phyloP scores from a whole-genome alignment of 2,329 filamentous ascomycete genomes.

The Chaetomium globosum region DNA sequence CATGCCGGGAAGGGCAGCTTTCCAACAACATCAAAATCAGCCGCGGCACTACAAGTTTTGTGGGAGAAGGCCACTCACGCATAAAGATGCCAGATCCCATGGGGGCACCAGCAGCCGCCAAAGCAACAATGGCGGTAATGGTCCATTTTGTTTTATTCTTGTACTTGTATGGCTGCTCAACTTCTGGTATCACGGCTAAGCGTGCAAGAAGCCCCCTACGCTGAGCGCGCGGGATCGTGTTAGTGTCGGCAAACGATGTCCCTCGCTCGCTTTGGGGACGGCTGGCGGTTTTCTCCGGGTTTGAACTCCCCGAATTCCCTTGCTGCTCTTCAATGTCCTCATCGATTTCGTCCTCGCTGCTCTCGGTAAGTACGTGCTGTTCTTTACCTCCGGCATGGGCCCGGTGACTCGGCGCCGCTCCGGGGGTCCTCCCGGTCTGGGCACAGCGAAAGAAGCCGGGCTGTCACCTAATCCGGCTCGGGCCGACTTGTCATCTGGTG shows the following conservation, averaged over 20 bases:
- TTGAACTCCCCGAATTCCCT: neutral
- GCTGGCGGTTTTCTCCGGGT: slow-evolving; percentile 7
- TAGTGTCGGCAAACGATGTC: slow-evolving; percentile 47
- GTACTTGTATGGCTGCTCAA: slow-evolving; percentile 76
- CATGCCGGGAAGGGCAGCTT: slow-evolving; percentile 70
- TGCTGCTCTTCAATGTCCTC: slow-evolving; percentile 7
- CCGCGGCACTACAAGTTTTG: neutral
- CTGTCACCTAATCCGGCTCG: slow-evolving; percentile 15
- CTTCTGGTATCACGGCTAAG: slow-evolving; percentile 74
- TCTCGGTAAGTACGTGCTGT: slow-evolving; percentile 13
- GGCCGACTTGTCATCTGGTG: slow-evolving; percentile 20
- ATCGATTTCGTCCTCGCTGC: slow-evolving; percentile 24
- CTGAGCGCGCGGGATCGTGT: slow-evolving; percentile 47
- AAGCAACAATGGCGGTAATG: slow-evolving; percentile 74
- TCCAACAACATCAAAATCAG: neutral
- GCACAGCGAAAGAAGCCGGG: slow-evolving; percentile 10
- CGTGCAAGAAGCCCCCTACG: slow-evolving; percentile 73
- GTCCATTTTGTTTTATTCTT: slow-evolving; percentile 76
- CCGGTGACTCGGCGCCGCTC: slow-evolving; percentile 3
- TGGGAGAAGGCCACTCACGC: slow-evolving; percentile 55
- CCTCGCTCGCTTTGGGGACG: slow-evolving; percentile 39
- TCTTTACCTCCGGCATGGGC: slow-evolving; percentile 4
- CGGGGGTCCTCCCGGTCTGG: neutral
- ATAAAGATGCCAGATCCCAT: slow-evolving; percentile 85
- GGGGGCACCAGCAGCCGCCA: slow-evolving; percentile 76